Percentiles rank a stretch among this genome's conserved stretches.
These are phyloP conservation scores for Herpetospermum pedunculosum DNA, from an alignment of 306 rosid species.

Conservation along the genomic window DNA sequence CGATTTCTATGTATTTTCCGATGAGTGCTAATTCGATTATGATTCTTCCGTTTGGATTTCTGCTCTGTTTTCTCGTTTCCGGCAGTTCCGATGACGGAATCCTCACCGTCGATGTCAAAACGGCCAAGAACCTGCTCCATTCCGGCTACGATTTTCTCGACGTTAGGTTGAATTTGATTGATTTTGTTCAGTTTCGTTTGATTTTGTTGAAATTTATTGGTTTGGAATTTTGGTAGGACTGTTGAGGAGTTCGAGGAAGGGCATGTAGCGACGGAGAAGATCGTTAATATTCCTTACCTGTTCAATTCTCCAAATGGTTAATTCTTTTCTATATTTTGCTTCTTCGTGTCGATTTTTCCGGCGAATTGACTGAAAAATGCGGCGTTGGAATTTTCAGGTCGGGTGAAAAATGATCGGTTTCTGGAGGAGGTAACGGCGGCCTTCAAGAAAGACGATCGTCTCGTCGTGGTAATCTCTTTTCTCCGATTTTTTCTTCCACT, in stretches of 20 bases:
- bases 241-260: constrained; percentile 61
- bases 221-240: constrained; percentile 30
- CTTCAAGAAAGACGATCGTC: constrained; percentile 47
- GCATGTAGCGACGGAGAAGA: constrained; percentile 42
- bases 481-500: too few relatives aligned
- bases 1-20: not conserved
- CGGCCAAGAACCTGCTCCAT: constrained; percentile 41
- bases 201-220: not conserved
- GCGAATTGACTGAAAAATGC: not conserved
- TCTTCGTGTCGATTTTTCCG: not conserved
- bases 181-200: not conserved
- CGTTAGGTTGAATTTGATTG: constrained; percentile 38
- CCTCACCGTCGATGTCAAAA: constrained; percentile 49
- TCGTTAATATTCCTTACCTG: constrained; percentile 68
- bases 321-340: not conserved
- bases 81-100: constrained; percentile 34
- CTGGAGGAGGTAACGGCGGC: constrained; percentile 37
- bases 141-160: constrained; percentile 60
- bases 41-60: constrained; percentile 19
- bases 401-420: constrained; percentile 58
- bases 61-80: constrained; percentile 13
- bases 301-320: constrained; percentile 53
- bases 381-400: constrained; percentile 29
- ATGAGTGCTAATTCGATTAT: constrained; percentile 25
- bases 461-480: constrained; percentile 50